These are phyloP conservation scores for Phytophthora cryptogea DNA, from an alignment of 352 stramenopile species.

Conservation along the genomic window DNA sequence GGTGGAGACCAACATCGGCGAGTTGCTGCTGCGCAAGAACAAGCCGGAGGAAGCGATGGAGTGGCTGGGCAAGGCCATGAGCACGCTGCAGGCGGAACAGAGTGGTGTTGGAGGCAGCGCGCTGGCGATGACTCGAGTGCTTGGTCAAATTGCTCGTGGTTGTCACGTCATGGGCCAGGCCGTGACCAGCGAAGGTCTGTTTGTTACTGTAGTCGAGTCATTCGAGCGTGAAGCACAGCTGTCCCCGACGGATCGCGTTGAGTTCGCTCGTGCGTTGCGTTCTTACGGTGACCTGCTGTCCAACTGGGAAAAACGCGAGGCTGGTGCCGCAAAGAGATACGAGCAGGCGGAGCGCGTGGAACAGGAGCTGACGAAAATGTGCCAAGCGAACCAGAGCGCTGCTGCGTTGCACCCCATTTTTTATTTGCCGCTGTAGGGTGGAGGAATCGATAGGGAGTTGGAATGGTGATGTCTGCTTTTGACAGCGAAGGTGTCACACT, in stretches of 20 bases:
- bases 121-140: conserved; percentile 64
- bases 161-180: conserved; percentile 68
- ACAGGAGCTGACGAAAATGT: conserved; percentile 37
- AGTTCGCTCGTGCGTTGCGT: conserved; percentile 68
- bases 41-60: conserved; percentile 71
- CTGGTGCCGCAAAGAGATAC: conserved; percentile 44
- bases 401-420: conserved; percentile 50
- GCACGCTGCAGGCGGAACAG: conserved; percentile 58
- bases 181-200: conserved; percentile 73
- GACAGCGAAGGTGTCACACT: conserved; percentile 10
- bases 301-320: conserved; percentile 65
- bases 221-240: conserved; percentile 66
- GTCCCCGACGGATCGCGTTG: conserved; percentile 60
- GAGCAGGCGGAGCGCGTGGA: conserved; percentile 45
- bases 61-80: conserved; percentile 67
- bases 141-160: conserved; percentile 68
- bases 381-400: conserved; percentile 33
- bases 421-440: conserved; percentile 52
- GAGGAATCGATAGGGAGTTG: conserved; percentile 10
- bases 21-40: conserved; percentile 63
- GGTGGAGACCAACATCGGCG: conserved; percentile 72
- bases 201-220: conserved; percentile 68
- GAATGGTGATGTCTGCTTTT: conserved; percentile 10
- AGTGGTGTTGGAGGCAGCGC: conserved; percentile 49
- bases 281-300: conserved; percentile 56